A percentile compares a stretch with the other conserved stretches of the same genome.
These are phyloP conservation scores for Aspergillus nomiae DNA, from an alignment of 2,329 filamentous ascomycete species.

Conservation along the genomic window DNA sequence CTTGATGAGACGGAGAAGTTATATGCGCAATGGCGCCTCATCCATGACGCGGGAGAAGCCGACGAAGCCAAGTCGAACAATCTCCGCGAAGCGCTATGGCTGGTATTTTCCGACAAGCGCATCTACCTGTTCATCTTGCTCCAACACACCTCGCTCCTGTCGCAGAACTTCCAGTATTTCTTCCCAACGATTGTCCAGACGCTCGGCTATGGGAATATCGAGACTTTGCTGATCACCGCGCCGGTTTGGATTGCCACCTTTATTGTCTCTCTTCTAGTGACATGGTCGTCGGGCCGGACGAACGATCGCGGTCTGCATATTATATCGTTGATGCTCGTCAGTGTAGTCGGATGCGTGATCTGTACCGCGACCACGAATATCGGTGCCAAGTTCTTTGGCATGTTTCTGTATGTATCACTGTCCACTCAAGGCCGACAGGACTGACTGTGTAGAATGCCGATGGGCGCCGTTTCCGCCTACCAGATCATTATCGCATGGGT, in stretches of 20 bases:
- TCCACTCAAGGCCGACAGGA: background rate
- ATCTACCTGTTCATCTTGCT: conserved; percentile 48
- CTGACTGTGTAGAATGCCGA: conserved; percentile 46
- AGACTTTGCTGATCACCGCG: conserved; percentile 50
- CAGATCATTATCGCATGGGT: conserved; percentile 50
- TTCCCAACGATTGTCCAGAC: conserved; percentile 66
- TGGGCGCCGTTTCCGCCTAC: conserved; percentile 52
- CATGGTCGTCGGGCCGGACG: conserved; percentile 56
- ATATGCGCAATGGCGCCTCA: conserved; percentile 56
- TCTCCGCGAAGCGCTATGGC: conserved; percentile 48
- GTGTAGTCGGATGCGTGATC: conserved; percentile 58
- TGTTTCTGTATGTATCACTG: conserved; percentile 51
- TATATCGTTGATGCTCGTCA: conserved; percentile 54
- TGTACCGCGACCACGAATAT: conserved; percentile 54
- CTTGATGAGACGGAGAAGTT: conserved; percentile 54
- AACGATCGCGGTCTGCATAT: conserved; percentile 62
- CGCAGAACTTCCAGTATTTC: conserved; percentile 65
- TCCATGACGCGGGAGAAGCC: conserved; percentile 52
- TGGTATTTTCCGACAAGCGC: conserved; percentile 32
- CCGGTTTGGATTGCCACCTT: conserved; percentile 61
- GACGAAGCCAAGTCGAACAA: conserved; percentile 44
- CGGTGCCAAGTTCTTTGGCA: conserved; percentile 61
- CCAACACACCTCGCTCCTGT: conserved; percentile 51
- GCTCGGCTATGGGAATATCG: conserved; percentile 55
- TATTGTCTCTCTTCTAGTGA: conserved; percentile 56